A percentile compares a stretch with the other conserved stretches of the same genome.
These are phyloP conservation scores for Pythium angustatum DNA, from an alignment of 352 stramenopile species.

Conservation along the genomic window DNA sequence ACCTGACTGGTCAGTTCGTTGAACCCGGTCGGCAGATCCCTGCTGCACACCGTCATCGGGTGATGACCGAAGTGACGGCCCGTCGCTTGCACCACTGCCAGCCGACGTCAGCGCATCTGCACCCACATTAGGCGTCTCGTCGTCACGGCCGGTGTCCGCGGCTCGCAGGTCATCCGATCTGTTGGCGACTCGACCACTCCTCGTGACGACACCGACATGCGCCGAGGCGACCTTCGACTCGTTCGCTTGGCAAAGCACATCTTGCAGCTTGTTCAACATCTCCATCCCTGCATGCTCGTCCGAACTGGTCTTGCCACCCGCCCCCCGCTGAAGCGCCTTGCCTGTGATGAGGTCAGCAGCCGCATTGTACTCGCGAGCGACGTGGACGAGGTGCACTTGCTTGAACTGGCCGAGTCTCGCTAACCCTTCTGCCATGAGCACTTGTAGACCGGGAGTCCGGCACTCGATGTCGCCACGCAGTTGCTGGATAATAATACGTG, in stretches of 20 bases:
- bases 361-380: constrained; percentile 15
- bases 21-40: not conserved
- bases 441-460: constrained; percentile 5
- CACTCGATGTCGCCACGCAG: constrained; percentile 29
- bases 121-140: too few relatives aligned
- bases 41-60: not conserved
- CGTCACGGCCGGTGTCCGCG: too few relatives aligned
- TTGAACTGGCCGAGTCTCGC: constrained; percentile 4
- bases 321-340: not conserved
- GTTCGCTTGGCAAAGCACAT: constrained; percentile 1
- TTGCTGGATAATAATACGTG: constrained; percentile 20
- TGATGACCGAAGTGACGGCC: too few relatives aligned
- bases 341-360: constrained; percentile 6
- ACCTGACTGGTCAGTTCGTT: not conserved
- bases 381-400: constrained; percentile 5
- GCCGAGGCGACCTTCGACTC: not conserved
- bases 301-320: not conserved
- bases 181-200: not conserved
- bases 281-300: not conserved
- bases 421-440: constrained; percentile 9
- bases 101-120: too few relatives aligned
- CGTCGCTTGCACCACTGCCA: too few relatives aligned
- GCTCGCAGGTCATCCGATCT: too few relatives aligned
- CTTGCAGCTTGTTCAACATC: not conserved
- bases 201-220: not conserved